These are phyloP conservation scores for Xanthoconium purpureum DNA, from an alignment of 768 basidiomycete genomes.

Conservation along the genomic window DNA sequence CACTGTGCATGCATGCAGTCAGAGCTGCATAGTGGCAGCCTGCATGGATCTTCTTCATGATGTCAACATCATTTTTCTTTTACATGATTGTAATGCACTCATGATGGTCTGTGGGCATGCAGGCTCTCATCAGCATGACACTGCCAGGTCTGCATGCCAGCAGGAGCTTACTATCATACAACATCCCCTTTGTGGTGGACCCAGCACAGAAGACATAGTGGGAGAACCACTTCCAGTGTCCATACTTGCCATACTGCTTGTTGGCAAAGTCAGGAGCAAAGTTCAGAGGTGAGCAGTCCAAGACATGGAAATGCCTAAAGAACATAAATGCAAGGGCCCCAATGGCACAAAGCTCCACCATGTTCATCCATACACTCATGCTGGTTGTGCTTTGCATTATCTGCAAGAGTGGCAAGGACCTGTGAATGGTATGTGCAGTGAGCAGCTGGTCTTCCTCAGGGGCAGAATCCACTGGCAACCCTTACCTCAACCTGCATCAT, in stretches of 20 bases:
- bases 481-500: not conserved
- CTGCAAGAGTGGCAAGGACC: too few species aligned
- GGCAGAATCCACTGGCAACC: too few species aligned
- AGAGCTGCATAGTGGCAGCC: conserved; percentile 31
- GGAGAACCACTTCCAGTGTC: conserved; percentile 30
- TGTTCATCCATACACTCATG: conserved; percentile 33
- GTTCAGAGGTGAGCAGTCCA: conserved; percentile 10
- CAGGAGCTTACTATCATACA: conserved; percentile 25
- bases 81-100: conserved; percentile 27
- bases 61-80: conserved; percentile 18
- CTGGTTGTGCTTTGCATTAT: conserved; percentile 34
- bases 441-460: too few species aligned
- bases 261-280: conserved; percentile 31
- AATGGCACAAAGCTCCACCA: conserved; percentile 31
- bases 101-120: conserved; percentile 20
- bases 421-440: too few species aligned
- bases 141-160: too few species aligned
- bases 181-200: conserved; percentile 17
- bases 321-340: conserved; percentile 27
- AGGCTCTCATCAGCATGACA: too few species aligned
- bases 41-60: conserved; percentile 31
- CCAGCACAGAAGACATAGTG: conserved; percentile 23
- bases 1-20: conserved; percentile 30
- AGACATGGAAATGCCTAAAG: conserved; percentile 33
- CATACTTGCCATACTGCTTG: conserved; percentile 23